Percentiles rank a stretch among this genome's conserved stretches.
Evolutionary conservation across 1,284 basidiomycete genomes (phyloP).

Genomic region (Cryptococcus sp.): DNA sequence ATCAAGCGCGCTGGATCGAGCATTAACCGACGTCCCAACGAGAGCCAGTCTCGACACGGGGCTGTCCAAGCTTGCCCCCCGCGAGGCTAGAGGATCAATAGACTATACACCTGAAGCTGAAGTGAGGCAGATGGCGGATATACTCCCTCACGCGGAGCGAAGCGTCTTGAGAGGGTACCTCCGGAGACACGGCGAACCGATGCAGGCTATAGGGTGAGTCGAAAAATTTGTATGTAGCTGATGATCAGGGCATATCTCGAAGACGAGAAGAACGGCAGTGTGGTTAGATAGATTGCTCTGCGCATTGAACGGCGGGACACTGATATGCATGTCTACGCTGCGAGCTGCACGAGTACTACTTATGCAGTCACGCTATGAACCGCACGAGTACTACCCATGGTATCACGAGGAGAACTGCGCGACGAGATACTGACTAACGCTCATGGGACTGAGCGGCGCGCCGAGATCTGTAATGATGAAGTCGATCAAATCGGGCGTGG

Average conservation of each 20-base stretch:
- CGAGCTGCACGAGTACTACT: neutral
- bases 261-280: slow-evolving; percentile 74
- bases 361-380: neutral
- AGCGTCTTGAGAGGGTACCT: slow-evolving; percentile 70
- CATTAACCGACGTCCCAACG: slow-evolving; percentile 1
- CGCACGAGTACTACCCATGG: neutral
- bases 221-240: neutral
- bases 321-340: neutral
- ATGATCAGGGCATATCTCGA: slow-evolving; percentile 71
- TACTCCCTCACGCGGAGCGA: slow-evolving; percentile 75
- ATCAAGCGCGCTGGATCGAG: neutral
- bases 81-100: slow-evolving; percentile 13
- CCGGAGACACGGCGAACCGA: slow-evolving; percentile 65
- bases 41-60: slow-evolving; percentile 34
- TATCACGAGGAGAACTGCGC: slow-evolving; percentile 47
- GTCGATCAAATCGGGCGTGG: slow-evolving; percentile 54
- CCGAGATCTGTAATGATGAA: slow-evolving; percentile 54
- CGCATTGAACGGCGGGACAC: too few relatives aligned
- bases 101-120: slow-evolving; percentile 33
- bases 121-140: slow-evolving; percentile 67
- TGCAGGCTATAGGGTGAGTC: slow-evolving; percentile 67
- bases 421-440: slow-evolving; percentile 53
- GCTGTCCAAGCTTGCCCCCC: slow-evolving; percentile 15
- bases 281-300: slow-evolving; percentile 40
- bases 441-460: slow-evolving; percentile 47